These are phyloP conservation scores for Dactylellina cionopaga DNA, from an alignment of 2,329 filamentous ascomycete species.

Conservation along the genomic window DNA sequence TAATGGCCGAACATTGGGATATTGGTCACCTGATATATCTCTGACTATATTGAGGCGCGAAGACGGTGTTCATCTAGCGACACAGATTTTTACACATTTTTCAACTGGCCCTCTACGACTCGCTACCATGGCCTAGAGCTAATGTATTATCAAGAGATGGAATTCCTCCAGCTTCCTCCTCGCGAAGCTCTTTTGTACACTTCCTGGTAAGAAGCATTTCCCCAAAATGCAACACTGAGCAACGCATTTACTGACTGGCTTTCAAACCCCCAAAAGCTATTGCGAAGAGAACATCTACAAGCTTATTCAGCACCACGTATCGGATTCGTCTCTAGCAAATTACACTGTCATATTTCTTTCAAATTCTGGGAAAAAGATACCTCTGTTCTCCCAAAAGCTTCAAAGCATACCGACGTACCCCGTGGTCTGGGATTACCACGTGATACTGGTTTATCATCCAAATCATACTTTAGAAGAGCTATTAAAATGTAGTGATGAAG, in stretches of 20 bases:
- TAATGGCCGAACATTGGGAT: conserved; percentile 9
- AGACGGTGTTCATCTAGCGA: too few relatives aligned
- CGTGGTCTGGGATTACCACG: conserved; percentile 54
- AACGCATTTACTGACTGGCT: conserved; percentile 9
- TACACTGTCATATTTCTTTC: conserved; percentile 56
- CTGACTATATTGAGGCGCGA: too few relatives aligned
- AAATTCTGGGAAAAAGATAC: conserved; percentile 47
- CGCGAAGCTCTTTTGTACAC: conserved; percentile 45
- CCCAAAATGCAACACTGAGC: conserved; percentile 42
- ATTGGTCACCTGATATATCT: conserved; percentile 17
- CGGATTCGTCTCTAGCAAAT: conserved; percentile 24
- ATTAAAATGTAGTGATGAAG: background rate
- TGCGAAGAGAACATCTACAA: conserved; percentile 57
- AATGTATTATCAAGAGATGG: conserved; percentile 13
- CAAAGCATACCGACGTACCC: conserved; percentile 10
- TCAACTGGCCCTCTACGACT: too few relatives aligned
- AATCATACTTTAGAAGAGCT: conserved; percentile 27
- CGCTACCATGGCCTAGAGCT: too few relatives aligned
- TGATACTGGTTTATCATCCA: conserved; percentile 54
- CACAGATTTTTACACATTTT: too few relatives aligned
- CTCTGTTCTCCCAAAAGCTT: conserved; percentile 52
- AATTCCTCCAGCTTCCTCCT: conserved; percentile 42
- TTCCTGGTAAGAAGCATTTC: conserved; percentile 37
- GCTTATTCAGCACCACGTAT: conserved; percentile 52
- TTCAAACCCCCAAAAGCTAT: conserved; percentile 41